phyloP scores from a whole-genome alignment of 1,284 basidiomycete genomes.

The Quambalaria eucalypti region DNA sequence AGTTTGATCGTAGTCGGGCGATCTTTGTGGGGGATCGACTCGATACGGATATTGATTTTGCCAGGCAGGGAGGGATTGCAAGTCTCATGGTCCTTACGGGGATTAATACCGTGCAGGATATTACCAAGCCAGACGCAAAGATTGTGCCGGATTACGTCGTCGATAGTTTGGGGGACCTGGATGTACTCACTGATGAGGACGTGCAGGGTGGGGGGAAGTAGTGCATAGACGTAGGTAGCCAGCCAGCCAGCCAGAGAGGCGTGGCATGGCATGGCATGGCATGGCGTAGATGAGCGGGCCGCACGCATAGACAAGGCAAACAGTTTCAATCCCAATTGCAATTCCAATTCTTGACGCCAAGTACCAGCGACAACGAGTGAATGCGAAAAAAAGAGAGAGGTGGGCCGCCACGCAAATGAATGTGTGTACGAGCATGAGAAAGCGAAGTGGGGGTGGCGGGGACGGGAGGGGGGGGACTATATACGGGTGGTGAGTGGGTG shows the following conservation, averaged over 20 bases:
- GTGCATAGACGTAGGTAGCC: no score
- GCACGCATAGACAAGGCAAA: neutral
- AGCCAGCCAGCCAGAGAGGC: no score
- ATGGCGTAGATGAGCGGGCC: neutral
- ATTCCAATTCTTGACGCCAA: no score
- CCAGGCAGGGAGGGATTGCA: slow-evolving; percentile 69
- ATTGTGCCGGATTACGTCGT: slow-evolving; percentile 41
- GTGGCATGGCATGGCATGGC: neutral
- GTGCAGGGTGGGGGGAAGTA: no score
- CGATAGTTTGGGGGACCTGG: slow-evolving; percentile 35
- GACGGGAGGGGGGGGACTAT: no score
- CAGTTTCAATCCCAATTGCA: no score
- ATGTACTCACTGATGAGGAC: slow-evolving; percentile 2
- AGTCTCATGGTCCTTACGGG: slow-evolving; percentile 92
- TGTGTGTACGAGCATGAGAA: no score
- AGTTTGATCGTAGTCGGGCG: slow-evolving; percentile 50
- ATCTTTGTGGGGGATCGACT: slow-evolving; percentile 94
- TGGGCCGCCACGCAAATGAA: no score
- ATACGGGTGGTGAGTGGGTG: no score
- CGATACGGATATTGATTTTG: slow-evolving; percentile 89
- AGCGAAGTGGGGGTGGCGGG: no score
- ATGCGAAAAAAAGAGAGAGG: no score
- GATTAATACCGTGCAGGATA: slow-evolving; percentile 36
- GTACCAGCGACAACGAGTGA: no score
- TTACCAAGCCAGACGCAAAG: slow-evolving; percentile 53